phyloP scores from a whole-genome alignment of 1,284 basidiomycete genomes.

The Irpex lacteus region DNA sequence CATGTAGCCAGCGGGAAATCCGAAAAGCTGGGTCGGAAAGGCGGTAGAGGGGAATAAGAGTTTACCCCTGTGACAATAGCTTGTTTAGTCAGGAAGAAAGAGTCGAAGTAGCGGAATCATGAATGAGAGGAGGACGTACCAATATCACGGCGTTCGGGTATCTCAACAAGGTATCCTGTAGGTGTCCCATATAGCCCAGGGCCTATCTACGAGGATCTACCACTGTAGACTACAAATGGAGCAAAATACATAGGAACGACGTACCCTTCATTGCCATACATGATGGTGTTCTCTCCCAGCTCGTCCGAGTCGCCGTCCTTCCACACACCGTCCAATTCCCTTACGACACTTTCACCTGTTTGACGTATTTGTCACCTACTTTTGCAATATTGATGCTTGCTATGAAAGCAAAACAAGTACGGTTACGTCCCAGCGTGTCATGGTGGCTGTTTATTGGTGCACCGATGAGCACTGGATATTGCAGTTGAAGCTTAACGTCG shows the following conservation, averaged over 20 bases:
- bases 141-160: slow-evolving; percentile 7
- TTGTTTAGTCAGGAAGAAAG: neutral
- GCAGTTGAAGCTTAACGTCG: too few species aligned
- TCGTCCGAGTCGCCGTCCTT: slow-evolving; percentile 7
- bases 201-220: neutral
- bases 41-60: slow-evolving; percentile 6
- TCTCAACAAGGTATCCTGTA: slow-evolving; percentile 9
- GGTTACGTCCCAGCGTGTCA: too few species aligned
- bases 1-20: slow-evolving; percentile 9
- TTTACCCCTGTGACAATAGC: slow-evolving; percentile 4
- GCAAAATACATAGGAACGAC: neutral
- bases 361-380: neutral
- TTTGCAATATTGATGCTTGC: slow-evolving; percentile 6
- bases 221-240: neutral
- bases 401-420: too few species aligned
- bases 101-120: neutral
- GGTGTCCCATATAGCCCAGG: slow-evolving; percentile 15
- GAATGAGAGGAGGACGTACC: neutral
- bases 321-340: neutral
- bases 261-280: slow-evolving; percentile 12
- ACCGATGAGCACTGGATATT: too few species aligned
- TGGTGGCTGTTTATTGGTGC: too few species aligned
- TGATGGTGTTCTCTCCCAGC: slow-evolving; percentile 5
- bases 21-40: slow-evolving; percentile 12
- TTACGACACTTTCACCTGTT: slow-evolving; percentile 5